These are phyloP conservation scores for Colletotrichum australisinense DNA, from an alignment of 2,329 filamentous ascomycete species.

Conservation along the genomic window DNA sequence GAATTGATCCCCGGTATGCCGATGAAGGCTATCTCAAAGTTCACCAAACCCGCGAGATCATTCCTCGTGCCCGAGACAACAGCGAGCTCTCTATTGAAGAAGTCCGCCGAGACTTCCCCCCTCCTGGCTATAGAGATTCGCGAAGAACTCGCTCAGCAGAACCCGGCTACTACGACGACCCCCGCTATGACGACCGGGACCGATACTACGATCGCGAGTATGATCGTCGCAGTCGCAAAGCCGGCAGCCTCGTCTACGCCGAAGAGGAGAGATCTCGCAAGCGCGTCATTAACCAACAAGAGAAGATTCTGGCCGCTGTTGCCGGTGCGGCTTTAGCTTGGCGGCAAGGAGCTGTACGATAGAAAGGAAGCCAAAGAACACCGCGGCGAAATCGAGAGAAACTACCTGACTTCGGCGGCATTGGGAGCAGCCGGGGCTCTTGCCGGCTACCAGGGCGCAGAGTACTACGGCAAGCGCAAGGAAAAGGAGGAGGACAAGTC, in stretches of 20 bases:
- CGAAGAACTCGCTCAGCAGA: slow-evolving; percentile 75
- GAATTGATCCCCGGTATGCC: slow-evolving; percentile 61
- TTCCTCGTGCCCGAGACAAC: slow-evolving; percentile 74
- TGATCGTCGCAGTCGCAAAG: slow-evolving; percentile 62
- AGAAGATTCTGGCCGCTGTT: slow-evolving; percentile 75
- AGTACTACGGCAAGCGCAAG: slow-evolving; percentile 71
- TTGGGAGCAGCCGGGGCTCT: slow-evolving; percentile 73
- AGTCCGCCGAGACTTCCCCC: slow-evolving; percentile 85
- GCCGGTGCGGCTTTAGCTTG: slow-evolving; percentile 72
- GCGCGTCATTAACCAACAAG: slow-evolving; percentile 69
- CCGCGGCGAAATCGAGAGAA: slow-evolving; percentile 64
- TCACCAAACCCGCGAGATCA: slow-evolving; percentile 62
- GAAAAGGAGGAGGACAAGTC: slow-evolving; percentile 66
- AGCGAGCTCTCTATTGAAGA: slow-evolving; percentile 84
- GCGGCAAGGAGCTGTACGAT: slow-evolving; percentile 75
- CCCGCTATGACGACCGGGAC: slow-evolving; percentile 59
- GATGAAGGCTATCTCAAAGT: slow-evolving; percentile 63
- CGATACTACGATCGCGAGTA: slow-evolving; percentile 59
- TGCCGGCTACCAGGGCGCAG: slow-evolving; percentile 72
- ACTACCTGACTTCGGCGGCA: slow-evolving; percentile 68
- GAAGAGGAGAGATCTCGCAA: slow-evolving; percentile 62
- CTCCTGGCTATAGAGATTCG: slow-evolving; percentile 68
- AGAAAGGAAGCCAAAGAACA: slow-evolving; percentile 68
- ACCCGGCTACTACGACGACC: slow-evolving; percentile 66
- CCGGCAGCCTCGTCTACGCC: slow-evolving; percentile 63